These are phyloP conservation scores for Teratosphaeria zuluensis DNA, from an alignment of 2,329 filamentous ascomycete genomes.

Conservation along the genomic window DNA sequence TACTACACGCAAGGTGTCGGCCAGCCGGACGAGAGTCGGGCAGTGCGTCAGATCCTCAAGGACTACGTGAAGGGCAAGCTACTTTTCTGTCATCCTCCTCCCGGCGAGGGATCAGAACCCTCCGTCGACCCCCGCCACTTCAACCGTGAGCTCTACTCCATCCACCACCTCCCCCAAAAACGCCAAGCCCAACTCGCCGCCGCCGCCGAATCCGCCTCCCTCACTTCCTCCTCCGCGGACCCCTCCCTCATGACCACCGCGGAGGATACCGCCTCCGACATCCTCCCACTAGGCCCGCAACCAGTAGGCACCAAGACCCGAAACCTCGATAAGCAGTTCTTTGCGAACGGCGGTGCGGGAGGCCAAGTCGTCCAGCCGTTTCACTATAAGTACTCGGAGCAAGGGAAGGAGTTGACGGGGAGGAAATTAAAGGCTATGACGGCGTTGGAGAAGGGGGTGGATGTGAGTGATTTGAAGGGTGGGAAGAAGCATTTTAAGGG, in stretches of 20 bases:
- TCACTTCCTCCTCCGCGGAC: conserved; percentile 28
- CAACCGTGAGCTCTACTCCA: conserved; percentile 82
- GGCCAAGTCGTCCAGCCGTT: conserved; percentile 70
- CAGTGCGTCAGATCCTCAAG: conserved; percentile 81
- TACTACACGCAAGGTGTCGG: conserved; percentile 79
- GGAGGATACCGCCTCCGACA: conserved; percentile 38
- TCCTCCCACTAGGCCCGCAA: conserved; percentile 27
- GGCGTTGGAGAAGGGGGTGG: conserved; percentile 74
- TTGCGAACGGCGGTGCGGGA: conserved; percentile 53
- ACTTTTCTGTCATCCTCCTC: conserved; percentile 82
- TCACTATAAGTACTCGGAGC: conserved; percentile 78
- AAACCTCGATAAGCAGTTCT: conserved; percentile 81
- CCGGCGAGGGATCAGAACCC: conserved; percentile 43
- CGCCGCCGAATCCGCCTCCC: conserved; percentile 34
- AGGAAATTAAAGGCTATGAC: conserved; percentile 73
- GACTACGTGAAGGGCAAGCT: conserved; percentile 97
- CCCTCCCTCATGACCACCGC: conserved; percentile 25
- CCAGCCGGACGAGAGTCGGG: conserved; percentile 86
- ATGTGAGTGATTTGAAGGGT: conserved; percentile 63
- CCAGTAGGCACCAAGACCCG: conserved; percentile 61
- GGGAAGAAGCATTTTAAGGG: conserved; percentile 94
- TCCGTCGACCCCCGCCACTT: conserved; percentile 63
- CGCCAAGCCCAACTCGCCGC: conserved; percentile 56
- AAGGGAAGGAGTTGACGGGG: conserved; percentile 74
- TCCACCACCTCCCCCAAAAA: conserved; percentile 70